These are phyloP conservation scores for Phytopythium helicoides DNA, from an alignment of 352 stramenopile genomes.

Conservation along the genomic window DNA sequence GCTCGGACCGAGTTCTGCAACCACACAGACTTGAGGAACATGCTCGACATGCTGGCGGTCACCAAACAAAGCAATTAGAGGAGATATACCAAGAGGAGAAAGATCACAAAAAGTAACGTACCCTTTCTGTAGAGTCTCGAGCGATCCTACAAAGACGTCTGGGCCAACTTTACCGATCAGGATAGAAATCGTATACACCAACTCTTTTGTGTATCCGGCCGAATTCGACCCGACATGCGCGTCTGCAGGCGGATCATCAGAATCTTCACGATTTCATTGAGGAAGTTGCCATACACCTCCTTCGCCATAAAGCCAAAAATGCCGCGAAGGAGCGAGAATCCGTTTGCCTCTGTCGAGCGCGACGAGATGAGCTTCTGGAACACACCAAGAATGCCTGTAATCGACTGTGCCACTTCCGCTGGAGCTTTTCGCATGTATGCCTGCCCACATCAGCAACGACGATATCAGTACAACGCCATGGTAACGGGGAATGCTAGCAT, in stretches of 20 bases:
- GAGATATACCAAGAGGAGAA: slow-evolving; percentile 30
- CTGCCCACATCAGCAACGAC: slow-evolving; percentile 12
- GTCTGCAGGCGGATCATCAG: slow-evolving; percentile 94
- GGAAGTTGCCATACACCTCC: slow-evolving; percentile 63
- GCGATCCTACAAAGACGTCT: slow-evolving; percentile 62
- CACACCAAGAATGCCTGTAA: slow-evolving; percentile 92
- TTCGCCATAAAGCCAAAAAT: slow-evolving; percentile 89
- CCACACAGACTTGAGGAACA: slow-evolving; percentile 90
- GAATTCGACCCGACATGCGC: slow-evolving; percentile 89
- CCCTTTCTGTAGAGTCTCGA: slow-evolving; percentile 89
- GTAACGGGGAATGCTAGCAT: not conserved
- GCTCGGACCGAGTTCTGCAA: slow-evolving; percentile 81
- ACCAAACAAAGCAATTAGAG: slow-evolving; percentile 17
- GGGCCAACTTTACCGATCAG: slow-evolving; percentile 90
- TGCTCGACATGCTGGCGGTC: slow-evolving; percentile 84
- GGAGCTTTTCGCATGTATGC: slow-evolving; percentile 96
- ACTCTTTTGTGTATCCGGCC: slow-evolving; percentile 76
- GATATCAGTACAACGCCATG: not conserved
- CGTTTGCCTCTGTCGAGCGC: slow-evolving; percentile 90
- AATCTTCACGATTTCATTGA: slow-evolving; percentile 94
- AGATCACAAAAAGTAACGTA: slow-evolving; percentile 32
- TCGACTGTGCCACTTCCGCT: slow-evolving; percentile 79
- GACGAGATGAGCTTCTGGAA: slow-evolving; percentile 98
- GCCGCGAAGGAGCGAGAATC: slow-evolving; percentile 91
- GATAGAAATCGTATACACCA: slow-evolving; percentile 89